Evolutionary conservation across 2,329 filamentous ascomycete genomes (phyloP), one percentile per base, ranked within the genome.

Genomic region (Didymella lethalis): DNA sequence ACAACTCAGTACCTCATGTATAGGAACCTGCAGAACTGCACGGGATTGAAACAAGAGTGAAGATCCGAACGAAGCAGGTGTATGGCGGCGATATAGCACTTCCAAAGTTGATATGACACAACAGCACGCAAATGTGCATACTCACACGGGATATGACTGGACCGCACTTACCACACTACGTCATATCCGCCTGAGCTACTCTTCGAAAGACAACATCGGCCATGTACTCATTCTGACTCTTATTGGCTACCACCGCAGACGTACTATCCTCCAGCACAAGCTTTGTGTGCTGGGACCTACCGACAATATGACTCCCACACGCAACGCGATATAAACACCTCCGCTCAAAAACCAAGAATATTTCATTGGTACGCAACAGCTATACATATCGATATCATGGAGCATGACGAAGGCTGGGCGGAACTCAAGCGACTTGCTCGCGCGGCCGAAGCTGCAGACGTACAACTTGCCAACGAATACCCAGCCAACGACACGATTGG

Each of bases 401-500:
- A 48, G 3, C 0, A 38, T 12, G 46, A 36, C 5, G 31, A 36
- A 6, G 32, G 57, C 4, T 65, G 58, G 57, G 56, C 56, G 28
- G 64, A 67, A 38, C 28, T 67, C 41, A 57, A 71, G 59, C 59
- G 67, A 10, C 61, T 70, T 57, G 66, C 61, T 3, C 48, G 55
- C 34, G 62, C 61, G 14, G 54, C 57, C 25, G 53, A 46, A 3
- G 57, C 62, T 11, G 53, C 51, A 0, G 64, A 67, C 53, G 61
- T 56, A 2, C 61, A 64, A 25, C 31, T 66, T 2, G 64, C 64
- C 14, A 48, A 44, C 32, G 54, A 65, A 32, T 59, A 62, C 61
- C 69, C 55, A 53, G 65, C 47, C 36, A 29, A 47, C 2, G 64
- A 66, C 7, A 73, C 68, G 0, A 71, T 75, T 44, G 46, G 62